phyloP scores from a whole-genome alignment of 163 green algal genomes.

The Picocystis sp. region DNA sequence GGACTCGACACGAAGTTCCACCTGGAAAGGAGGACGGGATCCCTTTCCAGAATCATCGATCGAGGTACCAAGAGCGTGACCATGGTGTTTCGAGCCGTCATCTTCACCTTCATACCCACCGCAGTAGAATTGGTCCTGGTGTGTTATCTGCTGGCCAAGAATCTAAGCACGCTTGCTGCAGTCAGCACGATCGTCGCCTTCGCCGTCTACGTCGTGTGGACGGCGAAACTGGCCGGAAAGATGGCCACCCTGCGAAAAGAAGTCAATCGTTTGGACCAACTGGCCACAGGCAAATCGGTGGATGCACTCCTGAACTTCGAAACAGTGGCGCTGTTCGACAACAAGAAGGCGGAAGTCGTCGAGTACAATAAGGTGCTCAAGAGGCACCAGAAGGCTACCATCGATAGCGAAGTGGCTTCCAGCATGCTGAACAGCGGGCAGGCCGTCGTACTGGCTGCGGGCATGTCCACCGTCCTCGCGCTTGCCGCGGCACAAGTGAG shows the following conservation, averaged over 20 bases:
- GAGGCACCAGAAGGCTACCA: conserved; percentile 44
- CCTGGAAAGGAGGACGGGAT: conserved; percentile 66
- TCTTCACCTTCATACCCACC: conserved; percentile 92
- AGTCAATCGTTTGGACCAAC: conserved; percentile 66
- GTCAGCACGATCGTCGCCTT: conserved; percentile 47
- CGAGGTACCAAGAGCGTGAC: conserved; percentile 61
- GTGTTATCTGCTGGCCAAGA: conserved; percentile 45
- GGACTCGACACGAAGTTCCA: conserved; percentile 78
- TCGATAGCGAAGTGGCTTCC: conserved; percentile 52
- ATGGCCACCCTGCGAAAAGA: conserved; percentile 41
- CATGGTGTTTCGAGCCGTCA: conserved; percentile 76
- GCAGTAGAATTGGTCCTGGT: conserved; percentile 74
- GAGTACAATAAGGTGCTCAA: conserved; percentile 56
- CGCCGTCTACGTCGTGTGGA: conserved; percentile 63
- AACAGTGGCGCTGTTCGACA: conserved; percentile 39
- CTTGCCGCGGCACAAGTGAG: conserved; percentile 27
- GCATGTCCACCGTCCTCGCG: conserved; percentile 44
- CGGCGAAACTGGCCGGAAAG: conserved; percentile 48
- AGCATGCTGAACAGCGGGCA: conserved; percentile 78
- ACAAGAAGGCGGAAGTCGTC: conserved; percentile 22
- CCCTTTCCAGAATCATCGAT: conserved; percentile 77
- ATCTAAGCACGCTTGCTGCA: conserved; percentile 23
- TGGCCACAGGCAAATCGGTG: conserved; percentile 59
- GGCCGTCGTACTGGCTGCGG: conserved; percentile 39
- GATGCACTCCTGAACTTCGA: conserved; percentile 74